These are phyloP conservation scores for Thraustochytrium aureum DNA, from an alignment of 352 stramenopile species.

Conservation along the genomic window DNA sequence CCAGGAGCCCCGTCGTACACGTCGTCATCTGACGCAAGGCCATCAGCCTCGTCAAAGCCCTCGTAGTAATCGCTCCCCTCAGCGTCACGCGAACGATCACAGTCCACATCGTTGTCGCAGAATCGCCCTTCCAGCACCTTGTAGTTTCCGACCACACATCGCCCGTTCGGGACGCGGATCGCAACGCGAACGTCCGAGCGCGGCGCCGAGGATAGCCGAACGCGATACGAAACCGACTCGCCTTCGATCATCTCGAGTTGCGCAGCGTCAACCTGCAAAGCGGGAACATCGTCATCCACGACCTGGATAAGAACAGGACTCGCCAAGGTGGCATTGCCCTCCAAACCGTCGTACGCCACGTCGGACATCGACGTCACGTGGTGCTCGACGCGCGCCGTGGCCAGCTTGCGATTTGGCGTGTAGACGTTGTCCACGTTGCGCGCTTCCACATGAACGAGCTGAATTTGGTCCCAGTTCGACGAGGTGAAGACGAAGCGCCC, in stretches of 20 bases:
- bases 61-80: no score
- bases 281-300: slow-evolving; percentile 29
- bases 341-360: not conserved
- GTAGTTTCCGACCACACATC: slow-evolving; percentile 8
- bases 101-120: not conserved
- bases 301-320: slow-evolving; percentile 10
- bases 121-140: not conserved
- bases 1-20: not conserved
- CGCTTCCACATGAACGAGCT: slow-evolving; percentile 16
- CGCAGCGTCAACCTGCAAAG: not conserved
- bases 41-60: no score
- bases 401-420: not conserved
- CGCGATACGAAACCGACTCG: not conserved
- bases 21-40: no score
- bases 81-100: no score
- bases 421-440: slow-evolving; percentile 1
- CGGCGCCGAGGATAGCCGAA: slow-evolving; percentile 10
- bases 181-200: not conserved
- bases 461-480: not conserved
- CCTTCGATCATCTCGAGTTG: slow-evolving; percentile 20
- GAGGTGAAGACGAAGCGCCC: no score
- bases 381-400: not conserved
- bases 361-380: not conserved
- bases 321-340: not conserved
- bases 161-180: not conserved